These are phyloP conservation scores for Penicillium janthinellum DNA, from an alignment of 2,329 filamentous ascomycete species.

Conservation along the genomic window DNA sequence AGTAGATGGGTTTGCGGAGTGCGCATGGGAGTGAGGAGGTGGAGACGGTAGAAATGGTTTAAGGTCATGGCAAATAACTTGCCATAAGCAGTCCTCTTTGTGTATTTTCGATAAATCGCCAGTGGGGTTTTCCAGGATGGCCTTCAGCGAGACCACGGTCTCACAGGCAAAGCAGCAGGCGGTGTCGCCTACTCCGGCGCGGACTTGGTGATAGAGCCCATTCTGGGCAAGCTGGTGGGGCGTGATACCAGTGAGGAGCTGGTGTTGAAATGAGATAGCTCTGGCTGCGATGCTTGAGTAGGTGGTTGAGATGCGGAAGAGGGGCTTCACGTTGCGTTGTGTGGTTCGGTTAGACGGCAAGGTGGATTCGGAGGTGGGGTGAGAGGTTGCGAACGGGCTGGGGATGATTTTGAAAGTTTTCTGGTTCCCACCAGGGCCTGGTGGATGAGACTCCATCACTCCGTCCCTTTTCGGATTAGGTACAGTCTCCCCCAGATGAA, in stretches of 20 bases:
- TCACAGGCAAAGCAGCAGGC: not conserved
- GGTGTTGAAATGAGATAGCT: not conserved
- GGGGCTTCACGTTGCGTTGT: not conserved
- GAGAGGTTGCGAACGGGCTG: not conserved
- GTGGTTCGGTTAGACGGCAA: not conserved
- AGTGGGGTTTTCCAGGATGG: not conserved
- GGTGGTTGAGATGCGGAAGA: not conserved
- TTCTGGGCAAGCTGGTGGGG: not conserved
- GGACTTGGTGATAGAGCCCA: not conserved
- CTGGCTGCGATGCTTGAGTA: not conserved
- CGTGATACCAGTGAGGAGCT: not conserved
- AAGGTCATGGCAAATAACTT: not conserved
- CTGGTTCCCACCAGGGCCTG: too few relatives aligned
- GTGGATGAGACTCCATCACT: too few relatives aligned
- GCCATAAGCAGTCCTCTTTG: not conserved
- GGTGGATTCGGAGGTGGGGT: not conserved
- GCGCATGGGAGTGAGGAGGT: not conserved
- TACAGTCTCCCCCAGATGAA: too few relatives aligned
- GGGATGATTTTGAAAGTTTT: too few relatives aligned
- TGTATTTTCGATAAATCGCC: not conserved
- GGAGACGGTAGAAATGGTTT: not conserved
- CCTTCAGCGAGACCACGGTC: not conserved
- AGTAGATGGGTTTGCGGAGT: not conserved
- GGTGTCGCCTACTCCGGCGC: not conserved
- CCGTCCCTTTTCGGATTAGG: too few relatives aligned